These are phyloP conservation scores for Echites panduratus DNA, from an alignment of 257 asterid genomes.

Conservation along the genomic window DNA sequence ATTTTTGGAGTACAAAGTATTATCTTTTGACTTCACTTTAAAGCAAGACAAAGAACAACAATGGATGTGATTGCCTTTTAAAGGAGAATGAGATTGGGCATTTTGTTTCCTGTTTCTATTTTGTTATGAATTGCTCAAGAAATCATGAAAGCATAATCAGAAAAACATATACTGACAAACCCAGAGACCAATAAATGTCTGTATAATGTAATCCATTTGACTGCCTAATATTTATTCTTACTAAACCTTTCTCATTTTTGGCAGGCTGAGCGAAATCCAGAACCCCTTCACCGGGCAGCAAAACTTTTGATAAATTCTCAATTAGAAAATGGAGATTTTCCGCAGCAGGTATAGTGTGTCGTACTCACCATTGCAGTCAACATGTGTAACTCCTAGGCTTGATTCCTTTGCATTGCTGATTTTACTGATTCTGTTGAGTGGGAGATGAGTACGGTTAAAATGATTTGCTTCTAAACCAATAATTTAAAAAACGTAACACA, in stretches of 20 bases:
- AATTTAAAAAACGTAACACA: background rate
- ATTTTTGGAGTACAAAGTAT: background rate
- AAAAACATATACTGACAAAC: background rate
- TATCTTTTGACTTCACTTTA: background rate
- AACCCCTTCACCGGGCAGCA: constrained; percentile 83
- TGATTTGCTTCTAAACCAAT: background rate
- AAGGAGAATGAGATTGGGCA: background rate
- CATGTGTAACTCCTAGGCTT: background rate
- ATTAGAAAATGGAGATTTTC: constrained; percentile 86
- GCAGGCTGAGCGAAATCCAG: constrained; percentile 84
- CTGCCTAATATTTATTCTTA: background rate
- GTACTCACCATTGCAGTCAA: constrained; percentile 7
- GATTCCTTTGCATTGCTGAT: background rate
- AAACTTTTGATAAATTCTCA: constrained; percentile 79
- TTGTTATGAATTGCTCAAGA: background rate
- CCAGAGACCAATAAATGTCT: background rate
- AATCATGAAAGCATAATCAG: background rate
- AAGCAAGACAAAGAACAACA: background rate
- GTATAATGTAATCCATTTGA: background rate
- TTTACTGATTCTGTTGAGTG: background rate
- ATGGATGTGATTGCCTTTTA: background rate
- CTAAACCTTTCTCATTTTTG: background rate
- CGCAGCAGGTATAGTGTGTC: constrained; percentile 90
- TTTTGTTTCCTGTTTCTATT: background rate
- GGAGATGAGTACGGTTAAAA: background rate